These are phyloP conservation scores for Pseudogymnoascus sp. DNA, from an alignment of 2,329 filamentous ascomycete species.

Conservation along the genomic window DNA sequence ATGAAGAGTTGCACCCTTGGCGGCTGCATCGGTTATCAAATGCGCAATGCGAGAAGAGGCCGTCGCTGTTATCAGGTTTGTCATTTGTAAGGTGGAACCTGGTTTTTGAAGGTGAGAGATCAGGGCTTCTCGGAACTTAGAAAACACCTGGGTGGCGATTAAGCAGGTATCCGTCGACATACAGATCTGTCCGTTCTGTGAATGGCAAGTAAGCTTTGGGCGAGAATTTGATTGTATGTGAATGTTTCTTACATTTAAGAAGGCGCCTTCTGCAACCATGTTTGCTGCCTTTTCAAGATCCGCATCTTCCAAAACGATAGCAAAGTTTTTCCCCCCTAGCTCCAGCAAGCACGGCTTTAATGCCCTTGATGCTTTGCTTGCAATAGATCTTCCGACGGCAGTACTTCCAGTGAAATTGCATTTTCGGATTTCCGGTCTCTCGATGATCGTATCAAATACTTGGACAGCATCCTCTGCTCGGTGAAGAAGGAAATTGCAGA, in stretches of 20 bases:
- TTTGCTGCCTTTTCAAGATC: slow-evolving; percentile 35
- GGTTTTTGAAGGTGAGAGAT: not conserved
- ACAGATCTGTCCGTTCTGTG: slow-evolving; percentile 30
- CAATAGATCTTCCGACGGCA: slow-evolving; percentile 35
- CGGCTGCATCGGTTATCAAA: slow-evolving; percentile 9
- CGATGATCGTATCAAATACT: slow-evolving; percentile 31
- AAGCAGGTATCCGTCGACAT: slow-evolving; percentile 30
- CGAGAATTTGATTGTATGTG: not conserved
- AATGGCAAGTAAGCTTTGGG: not conserved
- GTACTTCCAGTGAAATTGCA: slow-evolving; percentile 39
- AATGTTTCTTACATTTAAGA: slow-evolving; percentile 21
- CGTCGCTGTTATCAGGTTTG: slow-evolving; percentile 8
- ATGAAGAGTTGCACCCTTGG: slow-evolving; percentile 22
- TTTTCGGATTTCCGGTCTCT: slow-evolving; percentile 31
- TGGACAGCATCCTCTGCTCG: slow-evolving; percentile 27
- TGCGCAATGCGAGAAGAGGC: not conserved
- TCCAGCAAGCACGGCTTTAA: slow-evolving; percentile 41
- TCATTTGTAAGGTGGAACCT: slow-evolving; percentile 26
- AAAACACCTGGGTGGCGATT: slow-evolving; percentile 14
- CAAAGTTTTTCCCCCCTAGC: slow-evolving; percentile 39
- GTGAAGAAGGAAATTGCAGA: slow-evolving; percentile 32
- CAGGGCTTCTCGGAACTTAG: slow-evolving; percentile 6
- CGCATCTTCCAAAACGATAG: slow-evolving; percentile 37
- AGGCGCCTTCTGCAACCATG: slow-evolving; percentile 25
- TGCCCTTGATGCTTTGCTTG: slow-evolving; percentile 28